Base-by-base conservation (phyloP, 148 eudicot genomes). In the Suaeda aralocaspica region DNA sequence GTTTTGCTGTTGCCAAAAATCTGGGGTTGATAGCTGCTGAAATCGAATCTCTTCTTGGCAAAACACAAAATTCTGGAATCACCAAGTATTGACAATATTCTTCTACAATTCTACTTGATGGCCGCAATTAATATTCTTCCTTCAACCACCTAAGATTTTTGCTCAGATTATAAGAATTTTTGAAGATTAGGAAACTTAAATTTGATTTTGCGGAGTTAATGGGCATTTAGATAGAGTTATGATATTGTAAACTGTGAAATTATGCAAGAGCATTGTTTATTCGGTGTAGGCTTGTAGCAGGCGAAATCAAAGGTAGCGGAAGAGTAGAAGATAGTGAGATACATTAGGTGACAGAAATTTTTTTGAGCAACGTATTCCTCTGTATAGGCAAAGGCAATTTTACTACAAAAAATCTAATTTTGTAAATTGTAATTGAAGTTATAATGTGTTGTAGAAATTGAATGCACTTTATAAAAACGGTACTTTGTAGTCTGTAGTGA, bases 1-100 rank as follows among this genome's bases (percentile, higher is more conserved):
- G 97, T 75, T 89, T 94, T 68, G 97, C 97, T 4, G 59, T 89
- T 49, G 99, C 99, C 51, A 88, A 84, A 79, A 84, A 72, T 55
- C 81, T 91, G 14, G 93, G 88, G 24, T 84, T 94, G 68, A 84
- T 72, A 72, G 71, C 82, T 18, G 87, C 81, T 69, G 78, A 73
- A 41, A 13, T 84, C 2, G 96, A 91, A 21, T 77, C 86, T 15
- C 33, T 86, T 61, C 71, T 91, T 44, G 99, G 99, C 56, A 91
- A 84, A 79, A 70, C 96, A 72, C 93, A 84, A 48, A 87, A 60
- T 80, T 60, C 92, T 15, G 87, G 84, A 63, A 59, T 76, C 52
- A 73, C 76, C 25, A 91, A 89, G 69, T 91, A 91, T 78, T 94
- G 28, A 80, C 25, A 2, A 9, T 29, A 41, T 16, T 16, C 13